A percentile compares a stretch with the other conserved stretches of the same genome.
Evolutionary conservation across 257 asterid species (phyloP).

Genomic region (Rhazya stricta): DNA sequence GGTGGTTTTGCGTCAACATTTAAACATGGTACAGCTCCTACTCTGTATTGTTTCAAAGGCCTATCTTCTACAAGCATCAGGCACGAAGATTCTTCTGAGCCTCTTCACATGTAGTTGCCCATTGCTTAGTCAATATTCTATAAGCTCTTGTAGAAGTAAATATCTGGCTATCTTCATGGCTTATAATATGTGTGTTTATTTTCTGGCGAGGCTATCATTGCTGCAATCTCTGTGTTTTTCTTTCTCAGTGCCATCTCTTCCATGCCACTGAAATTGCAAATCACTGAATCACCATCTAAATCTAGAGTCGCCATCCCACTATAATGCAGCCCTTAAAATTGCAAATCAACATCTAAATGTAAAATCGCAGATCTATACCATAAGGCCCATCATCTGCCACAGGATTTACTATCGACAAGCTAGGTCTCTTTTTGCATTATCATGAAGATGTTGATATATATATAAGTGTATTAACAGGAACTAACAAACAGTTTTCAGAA

Average conservation of each 20-base stretch:
- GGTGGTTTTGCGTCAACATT: conserved; percentile 16
- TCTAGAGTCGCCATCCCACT: too few species aligned
- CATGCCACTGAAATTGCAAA: conserved; percentile 16
- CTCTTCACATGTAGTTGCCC: conserved; percentile 16
- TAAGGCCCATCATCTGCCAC: too few species aligned
- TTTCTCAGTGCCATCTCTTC: conserved; percentile 12
- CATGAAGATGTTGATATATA: too few species aligned
- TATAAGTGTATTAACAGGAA: too few species aligned
- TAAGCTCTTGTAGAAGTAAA: conserved; percentile 14
- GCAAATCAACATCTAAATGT: too few species aligned
- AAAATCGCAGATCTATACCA: too few species aligned
- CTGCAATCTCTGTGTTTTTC: conserved; percentile 10
- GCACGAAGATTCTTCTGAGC: conserved; percentile 9
- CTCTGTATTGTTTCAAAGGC: conserved; percentile 13
- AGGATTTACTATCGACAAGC: too few species aligned
- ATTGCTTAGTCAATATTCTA: conserved; percentile 12
- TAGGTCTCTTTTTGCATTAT: too few species aligned
- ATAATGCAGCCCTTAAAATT: too few species aligned
- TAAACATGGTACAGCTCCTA: conserved; percentile 16
- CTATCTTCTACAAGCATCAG: conserved; percentile 16
- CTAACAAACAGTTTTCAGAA: too few species aligned
- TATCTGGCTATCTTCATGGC: neutral
- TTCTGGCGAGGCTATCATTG: conserved; percentile 12
- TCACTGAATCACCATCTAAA: neutral
- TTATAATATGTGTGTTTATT: conserved; percentile 8